These are phyloP conservation scores for Colletotrichum truncatum DNA, from an alignment of 2,329 filamentous ascomycete genomes.

Conservation along the genomic window DNA sequence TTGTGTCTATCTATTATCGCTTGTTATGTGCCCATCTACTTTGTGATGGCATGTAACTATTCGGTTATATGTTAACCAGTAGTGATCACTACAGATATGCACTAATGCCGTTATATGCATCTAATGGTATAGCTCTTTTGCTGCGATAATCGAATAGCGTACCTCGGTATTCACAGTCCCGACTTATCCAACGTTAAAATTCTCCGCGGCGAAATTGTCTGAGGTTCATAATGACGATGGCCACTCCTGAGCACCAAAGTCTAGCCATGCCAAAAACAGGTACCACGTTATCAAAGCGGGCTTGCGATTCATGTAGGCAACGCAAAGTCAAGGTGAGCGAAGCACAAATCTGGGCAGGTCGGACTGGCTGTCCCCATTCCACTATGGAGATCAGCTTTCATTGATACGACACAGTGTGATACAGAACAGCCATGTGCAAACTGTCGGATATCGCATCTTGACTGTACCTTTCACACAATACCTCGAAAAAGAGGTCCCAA, in stretches of 20 bases:
- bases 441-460: not conserved
- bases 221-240: too few relatives aligned
- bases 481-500: not conserved
- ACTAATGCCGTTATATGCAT: not conserved
- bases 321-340: not conserved
- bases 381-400: not conserved
- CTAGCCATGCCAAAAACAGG: not conserved
- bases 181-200: not conserved
- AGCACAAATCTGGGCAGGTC: too few relatives aligned
- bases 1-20: too few relatives aligned
- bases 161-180: too few relatives aligned
- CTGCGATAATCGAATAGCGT: too few relatives aligned
- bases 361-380: too few relatives aligned
- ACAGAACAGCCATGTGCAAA: not conserved
- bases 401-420: not conserved
- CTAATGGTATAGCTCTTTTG: too few relatives aligned
- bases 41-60: too few relatives aligned
- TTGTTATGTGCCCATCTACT: too few relatives aligned
- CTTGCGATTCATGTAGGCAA: not conserved
- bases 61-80: too few relatives aligned
- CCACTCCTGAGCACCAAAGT: not conserved
- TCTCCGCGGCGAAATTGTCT: not conserved
- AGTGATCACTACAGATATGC: too few relatives aligned
- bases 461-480: not conserved
- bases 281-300: not conserved